Base-by-base conservation (phyloP, 1,284 basidiomycete species). In the Sporisorium reilianum region DNA sequence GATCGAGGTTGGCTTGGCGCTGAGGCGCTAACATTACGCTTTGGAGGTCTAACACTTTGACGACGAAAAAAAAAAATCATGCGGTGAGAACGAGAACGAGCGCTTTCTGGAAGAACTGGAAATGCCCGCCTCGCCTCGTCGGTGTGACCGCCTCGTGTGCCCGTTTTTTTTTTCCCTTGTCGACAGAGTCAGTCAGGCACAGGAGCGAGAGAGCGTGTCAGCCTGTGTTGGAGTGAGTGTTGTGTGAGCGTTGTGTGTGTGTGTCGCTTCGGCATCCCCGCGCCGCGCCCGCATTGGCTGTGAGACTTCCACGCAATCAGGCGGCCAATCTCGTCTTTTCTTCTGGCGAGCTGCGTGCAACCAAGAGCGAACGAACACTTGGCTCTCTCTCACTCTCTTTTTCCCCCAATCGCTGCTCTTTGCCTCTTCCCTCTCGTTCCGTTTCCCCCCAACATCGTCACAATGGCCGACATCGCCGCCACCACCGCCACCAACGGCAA, bases 381-480 rank as follows among this genome's bases (percentile, higher is more conserved):
- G n/a, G n/a, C n/a, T n/a, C n/a, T n/a, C n/a, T 38, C 12, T 26
- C 48, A 12, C 45, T n/a, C 32, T 16, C 25, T n/a, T 54, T 38
- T 8, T 34, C 6, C 14, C 28, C 4, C 38, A 18, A 2, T 16
- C 46, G 7, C 22, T 20, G 14, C 26, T n/a, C 25, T 20, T 11
- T 41, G 49, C 25, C 32, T 18, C 16, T 36, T 49, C 26, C 25
- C 34, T 30, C 23, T 32, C 42, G 5, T 34, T 44, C 14, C 12
- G 44, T 36, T 26, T 40, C 55, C 34, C 11, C 32, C 25, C 25
- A 25, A 25, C 48, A 44, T 55, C 57, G 11, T 10, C 41, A 58
- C 32, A 63, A 75, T 75, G 72, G 67, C 67, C 34, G 67, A 70
- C 60, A 66, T 58, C 38, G 44, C 64, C n/a, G 10, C 58, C 25